Conservation (phyloP, 768 basidiomycete species). For the Kwoniella pini region DNA sequence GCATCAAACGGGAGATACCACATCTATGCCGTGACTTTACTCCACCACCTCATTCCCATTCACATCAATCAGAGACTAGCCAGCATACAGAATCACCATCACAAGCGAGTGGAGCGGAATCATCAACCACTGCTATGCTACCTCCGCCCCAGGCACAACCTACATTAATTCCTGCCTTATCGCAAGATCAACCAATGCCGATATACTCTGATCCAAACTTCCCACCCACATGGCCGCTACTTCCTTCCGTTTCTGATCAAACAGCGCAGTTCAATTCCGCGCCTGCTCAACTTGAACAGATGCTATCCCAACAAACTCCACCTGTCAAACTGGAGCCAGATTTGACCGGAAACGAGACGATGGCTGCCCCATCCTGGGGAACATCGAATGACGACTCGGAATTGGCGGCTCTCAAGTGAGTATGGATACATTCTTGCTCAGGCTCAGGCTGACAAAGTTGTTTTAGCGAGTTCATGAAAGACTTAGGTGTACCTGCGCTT, state of each 20-base stretch:
- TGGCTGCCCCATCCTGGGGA: constrained; percentile 21
- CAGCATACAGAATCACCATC: constrained; percentile 10
- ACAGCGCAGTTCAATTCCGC: constrained; percentile 14
- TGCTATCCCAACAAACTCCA: not conserved
- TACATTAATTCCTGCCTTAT: constrained; percentile 6
- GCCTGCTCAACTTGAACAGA: constrained; percentile 11
- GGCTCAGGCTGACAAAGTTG: not conserved
- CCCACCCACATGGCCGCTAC: constrained; percentile 48
- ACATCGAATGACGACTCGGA: constrained; percentile 32
- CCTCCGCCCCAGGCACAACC: constrained; percentile 3
- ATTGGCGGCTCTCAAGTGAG: constrained; percentile 44
- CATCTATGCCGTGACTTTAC: constrained; percentile 87
- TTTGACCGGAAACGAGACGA: constrained; percentile 12
- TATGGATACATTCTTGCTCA: not conserved
- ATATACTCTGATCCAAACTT: constrained; percentile 44
- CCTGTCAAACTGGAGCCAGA: constrained; percentile 5
- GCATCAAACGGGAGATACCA: constrained; percentile 94
- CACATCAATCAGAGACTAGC: constrained; percentile 10
- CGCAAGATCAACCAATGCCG: constrained; percentile 17
- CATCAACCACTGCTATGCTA: not conserved
- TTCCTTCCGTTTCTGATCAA: constrained; percentile 27
- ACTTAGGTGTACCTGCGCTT: constrained; percentile 39
- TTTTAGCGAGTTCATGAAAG: constrained; percentile 42
- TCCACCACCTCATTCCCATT: constrained; percentile 25
- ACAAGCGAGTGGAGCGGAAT: constrained; percentile 2